A percentile compares a stretch with the other conserved stretches of the same genome.
phyloP scores from a whole-genome alignment of 208 protist genomes.

The Leishmania turanica region DNA sequence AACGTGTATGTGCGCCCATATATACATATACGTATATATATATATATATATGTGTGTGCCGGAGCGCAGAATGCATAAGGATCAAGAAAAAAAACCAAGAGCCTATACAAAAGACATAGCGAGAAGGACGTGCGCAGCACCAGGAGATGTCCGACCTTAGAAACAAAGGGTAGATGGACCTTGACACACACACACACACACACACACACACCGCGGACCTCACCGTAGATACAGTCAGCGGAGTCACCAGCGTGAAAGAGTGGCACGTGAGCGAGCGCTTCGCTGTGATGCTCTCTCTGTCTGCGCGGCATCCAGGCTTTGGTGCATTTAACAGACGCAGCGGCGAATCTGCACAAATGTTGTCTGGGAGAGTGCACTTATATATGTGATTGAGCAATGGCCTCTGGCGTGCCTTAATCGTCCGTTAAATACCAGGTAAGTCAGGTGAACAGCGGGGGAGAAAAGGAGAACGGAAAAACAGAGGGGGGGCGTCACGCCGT shows the following conservation, averaged over 20 bases:
- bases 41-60: background rate
- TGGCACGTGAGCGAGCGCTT: background rate
- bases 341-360: background rate
- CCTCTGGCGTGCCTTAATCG: slow-evolving; percentile 6
- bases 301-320: background rate
- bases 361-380: background rate
- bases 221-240: background rate
- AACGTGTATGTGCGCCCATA: background rate
- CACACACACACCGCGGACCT: background rate
- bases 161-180: background rate
- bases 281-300: background rate
- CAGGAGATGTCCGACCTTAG: background rate
- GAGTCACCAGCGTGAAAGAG: slow-evolving; percentile 1
- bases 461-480: background rate
- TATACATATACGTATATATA: background rate
- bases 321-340: background rate
- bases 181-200: background rate
- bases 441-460: background rate
- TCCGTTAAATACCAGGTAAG: slow-evolving; percentile 1
- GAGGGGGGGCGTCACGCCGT: background rate
- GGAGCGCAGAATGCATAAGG: background rate
- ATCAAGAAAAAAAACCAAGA: background rate
- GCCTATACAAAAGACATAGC: background rate
- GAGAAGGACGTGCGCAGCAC: background rate
- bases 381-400: background rate